phyloP scores from a whole-genome alignment of 306 rosid species.

The Urtica urens region DNA sequence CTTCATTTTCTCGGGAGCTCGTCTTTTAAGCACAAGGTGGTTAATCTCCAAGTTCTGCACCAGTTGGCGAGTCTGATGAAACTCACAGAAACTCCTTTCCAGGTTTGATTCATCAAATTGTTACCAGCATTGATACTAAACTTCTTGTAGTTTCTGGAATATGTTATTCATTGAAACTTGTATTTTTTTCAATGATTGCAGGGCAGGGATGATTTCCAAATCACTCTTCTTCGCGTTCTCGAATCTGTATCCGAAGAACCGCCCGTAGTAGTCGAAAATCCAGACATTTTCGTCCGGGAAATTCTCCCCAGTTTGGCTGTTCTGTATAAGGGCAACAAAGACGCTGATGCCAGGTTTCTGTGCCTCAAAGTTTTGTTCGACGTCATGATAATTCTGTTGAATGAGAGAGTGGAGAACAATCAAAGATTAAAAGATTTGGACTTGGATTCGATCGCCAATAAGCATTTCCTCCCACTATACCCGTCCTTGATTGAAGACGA shows the following conservation, averaged over 20 bases:
- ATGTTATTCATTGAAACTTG: slow-evolving; percentile 5
- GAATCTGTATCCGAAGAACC: slow-evolving; percentile 86
- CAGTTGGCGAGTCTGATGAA: slow-evolving; percentile 73
- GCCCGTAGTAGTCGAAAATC: slow-evolving; percentile 43
- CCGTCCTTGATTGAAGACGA: slow-evolving; percentile 85
- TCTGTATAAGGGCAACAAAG: slow-evolving; percentile 89
- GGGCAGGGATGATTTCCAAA: slow-evolving; percentile 99
- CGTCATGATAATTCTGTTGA: slow-evolving; percentile 63
- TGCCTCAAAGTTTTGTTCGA: slow-evolving; percentile 82
- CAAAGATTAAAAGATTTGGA: slow-evolving; percentile 60
- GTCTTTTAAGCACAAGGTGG: slow-evolving; percentile 76
- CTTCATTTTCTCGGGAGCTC: slow-evolving; percentile 90
- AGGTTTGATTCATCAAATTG: slow-evolving; percentile 33
- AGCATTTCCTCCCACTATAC: slow-evolving; percentile 81
- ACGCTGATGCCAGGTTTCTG: slow-evolving; percentile 93
- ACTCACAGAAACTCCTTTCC: slow-evolving; percentile 77
- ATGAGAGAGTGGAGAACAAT: slow-evolving; percentile 60
- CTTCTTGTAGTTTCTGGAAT: background rate
- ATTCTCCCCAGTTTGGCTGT: slow-evolving; percentile 87
- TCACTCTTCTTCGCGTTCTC: slow-evolving; percentile 75
- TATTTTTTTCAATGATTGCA: slow-evolving; percentile 27
- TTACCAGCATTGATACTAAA: background rate
- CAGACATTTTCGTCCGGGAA: slow-evolving; percentile 57
- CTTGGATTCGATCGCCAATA: slow-evolving; percentile 54
- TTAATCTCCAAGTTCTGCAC: slow-evolving; percentile 51